Percentiles rank a stretch among this genome's conserved stretches.
Conservation (phyloP, 306 rosid genomes). For the Spatholobus suberectus region DNA sequence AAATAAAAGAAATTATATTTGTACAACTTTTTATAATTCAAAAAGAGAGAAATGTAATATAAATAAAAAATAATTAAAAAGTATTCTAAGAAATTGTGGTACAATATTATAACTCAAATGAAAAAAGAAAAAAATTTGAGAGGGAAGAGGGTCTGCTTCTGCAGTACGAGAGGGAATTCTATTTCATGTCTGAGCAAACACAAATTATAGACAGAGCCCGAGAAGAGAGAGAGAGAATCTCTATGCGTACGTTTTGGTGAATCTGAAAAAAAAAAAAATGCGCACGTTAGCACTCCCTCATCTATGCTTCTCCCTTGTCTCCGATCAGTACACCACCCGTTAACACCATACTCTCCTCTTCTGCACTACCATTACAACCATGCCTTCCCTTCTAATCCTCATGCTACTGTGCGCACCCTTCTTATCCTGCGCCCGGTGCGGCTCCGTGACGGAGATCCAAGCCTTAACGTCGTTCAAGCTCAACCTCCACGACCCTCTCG, state of each 20-base stretch:
- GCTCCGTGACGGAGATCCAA: neutral
- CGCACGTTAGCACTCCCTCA: neutral
- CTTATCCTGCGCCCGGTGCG: neutral
- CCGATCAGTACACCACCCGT: neutral
- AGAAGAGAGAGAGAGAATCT: neutral
- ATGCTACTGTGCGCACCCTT: neutral
- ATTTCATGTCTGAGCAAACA: neutral
- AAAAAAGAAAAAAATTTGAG: neutral
- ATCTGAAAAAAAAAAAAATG: neutral
- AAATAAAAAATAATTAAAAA: no score
- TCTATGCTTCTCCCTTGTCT: neutral
- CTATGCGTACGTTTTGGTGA: neutral
- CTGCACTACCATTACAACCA: neutral
- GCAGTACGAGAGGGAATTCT: neutral
- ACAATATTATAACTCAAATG: neutral
- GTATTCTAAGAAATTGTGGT: neutral
- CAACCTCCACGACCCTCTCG: constrained; percentile 18
- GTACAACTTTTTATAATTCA: no score
- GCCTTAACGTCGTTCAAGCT: constrained; percentile 11
- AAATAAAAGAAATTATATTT: neutral
- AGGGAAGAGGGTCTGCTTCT: neutral
- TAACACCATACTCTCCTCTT: neutral
- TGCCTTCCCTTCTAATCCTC: neutral
- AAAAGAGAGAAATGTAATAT: neutral
- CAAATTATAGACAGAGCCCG: neutral